phyloP scores from a whole-genome alignment of 345 rosid genomes.

The Hibiscus trionum region DNA sequence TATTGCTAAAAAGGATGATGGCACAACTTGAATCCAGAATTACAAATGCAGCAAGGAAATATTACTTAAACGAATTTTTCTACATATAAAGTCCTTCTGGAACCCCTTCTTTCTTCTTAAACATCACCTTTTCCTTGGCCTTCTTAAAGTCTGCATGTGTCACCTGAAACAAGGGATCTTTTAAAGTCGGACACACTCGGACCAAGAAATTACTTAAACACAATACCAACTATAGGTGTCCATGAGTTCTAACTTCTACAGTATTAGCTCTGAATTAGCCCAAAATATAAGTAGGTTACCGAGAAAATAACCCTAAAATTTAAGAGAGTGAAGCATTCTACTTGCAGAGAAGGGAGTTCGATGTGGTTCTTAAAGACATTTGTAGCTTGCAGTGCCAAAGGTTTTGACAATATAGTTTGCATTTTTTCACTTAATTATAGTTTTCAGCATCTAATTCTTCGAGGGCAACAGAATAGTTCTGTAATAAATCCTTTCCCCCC shows the following conservation, averaged over 20 bases:
- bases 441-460: not conserved
- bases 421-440: not conserved
- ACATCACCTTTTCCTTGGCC: slow-evolving; percentile 98
- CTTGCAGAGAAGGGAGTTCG: not conserved
- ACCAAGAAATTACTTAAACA: not conserved
- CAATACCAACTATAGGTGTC: not conserved
- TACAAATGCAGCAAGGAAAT: not conserved
- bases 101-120: slow-evolving; percentile 98
- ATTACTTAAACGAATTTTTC: not conserved
- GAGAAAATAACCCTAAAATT: not conserved
- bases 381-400: not conserved
- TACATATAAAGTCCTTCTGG: slow-evolving; percentile 62
- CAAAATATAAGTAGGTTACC: not conserved
- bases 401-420: not conserved
- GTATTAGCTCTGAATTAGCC: not conserved
- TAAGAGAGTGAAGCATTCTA: not conserved
- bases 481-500: not conserved
- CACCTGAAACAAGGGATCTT: slow-evolving; percentile 42
- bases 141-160: slow-evolving; percentile 85
- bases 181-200: not conserved
- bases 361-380: not conserved
- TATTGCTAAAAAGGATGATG: no score
- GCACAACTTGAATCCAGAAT: not conserved
- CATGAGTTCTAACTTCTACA: not conserved
- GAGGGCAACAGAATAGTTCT: not conserved